Conservation (phyloP, 1,284 basidiomycete genomes). For the Fomitopsis palustris region DNA sequence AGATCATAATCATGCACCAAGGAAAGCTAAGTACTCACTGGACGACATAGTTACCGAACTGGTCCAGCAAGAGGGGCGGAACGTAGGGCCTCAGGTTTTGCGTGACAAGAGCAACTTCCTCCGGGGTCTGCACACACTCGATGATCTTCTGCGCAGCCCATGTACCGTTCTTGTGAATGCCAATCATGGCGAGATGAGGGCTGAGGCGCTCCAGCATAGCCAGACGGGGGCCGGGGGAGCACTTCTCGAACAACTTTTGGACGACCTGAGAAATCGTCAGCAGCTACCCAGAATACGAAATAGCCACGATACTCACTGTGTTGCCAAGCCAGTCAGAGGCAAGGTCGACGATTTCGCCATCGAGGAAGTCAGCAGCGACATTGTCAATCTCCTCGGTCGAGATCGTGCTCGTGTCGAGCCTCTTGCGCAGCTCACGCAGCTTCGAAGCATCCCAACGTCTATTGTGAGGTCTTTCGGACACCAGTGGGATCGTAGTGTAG, state of each 20-base stretch:
- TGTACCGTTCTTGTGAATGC: constrained; percentile 99
- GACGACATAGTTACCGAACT: constrained; percentile 98
- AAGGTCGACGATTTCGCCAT: constrained; percentile 89
- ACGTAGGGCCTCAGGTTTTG: constrained; percentile 88
- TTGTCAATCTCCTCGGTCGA: constrained; percentile 87
- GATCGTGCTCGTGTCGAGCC: constrained; percentile 81
- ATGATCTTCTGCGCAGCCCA: constrained; percentile 99
- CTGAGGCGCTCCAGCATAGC: constrained; percentile 92
- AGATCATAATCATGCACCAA: background rate
- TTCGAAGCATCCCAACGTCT: constrained; percentile 93
- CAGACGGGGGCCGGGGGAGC: constrained; percentile 73
- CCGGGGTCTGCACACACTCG: constrained; percentile 87
- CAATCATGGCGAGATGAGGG: constrained; percentile 95
- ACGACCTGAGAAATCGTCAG: constrained; percentile 54
- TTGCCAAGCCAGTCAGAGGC: constrained; percentile 99
- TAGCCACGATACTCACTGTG: constrained; percentile 56
- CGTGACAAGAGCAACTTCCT: constrained; percentile 84
- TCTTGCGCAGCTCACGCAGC: constrained; percentile 91
- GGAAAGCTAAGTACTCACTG: constrained; percentile 70
- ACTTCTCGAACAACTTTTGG: constrained; percentile 96
- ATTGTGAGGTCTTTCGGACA: constrained; percentile 80
- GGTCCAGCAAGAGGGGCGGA: constrained; percentile 91
- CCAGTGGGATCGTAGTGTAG: constrained; percentile 88
- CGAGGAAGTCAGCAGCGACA: constrained; percentile 86
- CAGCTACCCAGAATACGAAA: constrained; percentile 8